Evolutionary conservation across 2,329 filamentous ascomycete species (phyloP).

Genomic region (Mollisiaceae sp.): DNA sequence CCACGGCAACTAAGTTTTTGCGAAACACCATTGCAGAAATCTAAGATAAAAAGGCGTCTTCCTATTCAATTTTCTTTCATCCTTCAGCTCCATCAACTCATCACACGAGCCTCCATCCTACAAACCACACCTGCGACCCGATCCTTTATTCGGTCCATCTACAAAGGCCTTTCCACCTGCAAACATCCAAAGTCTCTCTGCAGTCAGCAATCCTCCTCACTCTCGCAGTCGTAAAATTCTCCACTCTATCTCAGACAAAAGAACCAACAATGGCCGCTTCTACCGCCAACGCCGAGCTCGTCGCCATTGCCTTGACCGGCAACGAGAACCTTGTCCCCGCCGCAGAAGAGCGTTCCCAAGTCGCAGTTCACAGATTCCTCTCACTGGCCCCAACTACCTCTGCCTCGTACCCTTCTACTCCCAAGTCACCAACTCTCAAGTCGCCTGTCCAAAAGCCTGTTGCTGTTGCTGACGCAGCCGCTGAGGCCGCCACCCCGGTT

Average conservation of each 20-base stretch:
- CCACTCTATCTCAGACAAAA: constrained; percentile 15
- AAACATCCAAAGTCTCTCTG: constrained; percentile 16
- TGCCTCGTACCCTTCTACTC: constrained; percentile 34
- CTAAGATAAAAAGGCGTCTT: constrained; percentile 3
- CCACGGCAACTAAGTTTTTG: constrained; percentile 23
- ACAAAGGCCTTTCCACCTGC: constrained; percentile 19
- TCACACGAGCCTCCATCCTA: constrained; percentile 14
- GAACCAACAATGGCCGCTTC: constrained; percentile 27
- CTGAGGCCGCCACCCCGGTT: constrained; percentile 12
- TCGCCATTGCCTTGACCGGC: constrained; percentile 25
- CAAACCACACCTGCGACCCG: constrained; percentile 27
- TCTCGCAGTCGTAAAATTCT: constrained; percentile 12
- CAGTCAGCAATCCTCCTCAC: constrained; percentile 14
- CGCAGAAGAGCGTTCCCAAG: constrained; percentile 24
- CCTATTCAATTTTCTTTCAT: constrained; percentile 8
- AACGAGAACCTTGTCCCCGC: constrained; percentile 31
- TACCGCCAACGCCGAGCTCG: constrained; percentile 25
- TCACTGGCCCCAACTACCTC: constrained; percentile 38
- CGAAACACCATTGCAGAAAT: constrained; percentile 16
- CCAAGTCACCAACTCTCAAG: constrained; percentile 15
- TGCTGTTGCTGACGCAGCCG: constrained; percentile 10
- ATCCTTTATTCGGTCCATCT: constrained; percentile 16
- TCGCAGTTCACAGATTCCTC: constrained; percentile 34
- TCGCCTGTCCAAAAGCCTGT: constrained; percentile 14
- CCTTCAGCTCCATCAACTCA: constrained; percentile 8